Percentiles rank a stretch among this genome's conserved stretches.
Evolutionary conservation across 306 rosid species (phyloP).

Genomic region (Benincasa hispida): DNA sequence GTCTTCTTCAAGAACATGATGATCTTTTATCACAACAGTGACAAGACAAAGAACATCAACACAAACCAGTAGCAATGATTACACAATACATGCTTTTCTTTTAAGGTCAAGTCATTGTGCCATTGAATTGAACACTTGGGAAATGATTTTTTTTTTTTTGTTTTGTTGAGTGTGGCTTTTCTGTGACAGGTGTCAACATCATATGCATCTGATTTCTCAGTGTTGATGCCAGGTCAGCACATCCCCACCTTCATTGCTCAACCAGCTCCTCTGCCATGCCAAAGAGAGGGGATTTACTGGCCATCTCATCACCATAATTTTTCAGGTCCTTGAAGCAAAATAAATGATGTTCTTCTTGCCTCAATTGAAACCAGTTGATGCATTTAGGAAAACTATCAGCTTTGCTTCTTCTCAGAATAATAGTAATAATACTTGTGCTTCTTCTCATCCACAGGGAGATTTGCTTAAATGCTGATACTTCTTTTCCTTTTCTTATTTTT

Average conservation of each 20-base stretch:
- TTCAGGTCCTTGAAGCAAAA: constrained; percentile 21
- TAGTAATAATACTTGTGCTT: not conserved
- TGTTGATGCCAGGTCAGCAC: constrained; percentile 87
- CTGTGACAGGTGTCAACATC: constrained; percentile 35
- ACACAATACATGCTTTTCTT: not conserved
- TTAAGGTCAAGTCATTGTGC: not conserved
- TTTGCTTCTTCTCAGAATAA: not conserved
- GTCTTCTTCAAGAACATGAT: not conserved
- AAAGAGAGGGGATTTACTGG: constrained; percentile 59
- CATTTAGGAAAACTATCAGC: not conserved
- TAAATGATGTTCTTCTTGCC: not conserved
- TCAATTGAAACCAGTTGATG: not conserved
- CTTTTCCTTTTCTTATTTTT: not conserved
- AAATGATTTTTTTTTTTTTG: not conserved
- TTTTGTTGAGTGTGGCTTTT: not conserved
- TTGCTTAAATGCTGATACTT: not conserved
- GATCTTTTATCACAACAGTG: not conserved
- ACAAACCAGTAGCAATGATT: not conserved
- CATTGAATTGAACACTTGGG: not conserved
- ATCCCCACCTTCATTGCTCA: constrained; percentile 75
- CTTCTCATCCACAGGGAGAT: not conserved
- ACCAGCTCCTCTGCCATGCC: constrained; percentile 79
- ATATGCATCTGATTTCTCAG: constrained; percentile 56
- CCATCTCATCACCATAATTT: constrained; percentile 58
- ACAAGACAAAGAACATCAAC: not conserved